Evolutionary conservation across 306 rosid genomes (phyloP), one percentile per base, ranked within the genome.

Genomic region (Rubus idaeus): DNA sequence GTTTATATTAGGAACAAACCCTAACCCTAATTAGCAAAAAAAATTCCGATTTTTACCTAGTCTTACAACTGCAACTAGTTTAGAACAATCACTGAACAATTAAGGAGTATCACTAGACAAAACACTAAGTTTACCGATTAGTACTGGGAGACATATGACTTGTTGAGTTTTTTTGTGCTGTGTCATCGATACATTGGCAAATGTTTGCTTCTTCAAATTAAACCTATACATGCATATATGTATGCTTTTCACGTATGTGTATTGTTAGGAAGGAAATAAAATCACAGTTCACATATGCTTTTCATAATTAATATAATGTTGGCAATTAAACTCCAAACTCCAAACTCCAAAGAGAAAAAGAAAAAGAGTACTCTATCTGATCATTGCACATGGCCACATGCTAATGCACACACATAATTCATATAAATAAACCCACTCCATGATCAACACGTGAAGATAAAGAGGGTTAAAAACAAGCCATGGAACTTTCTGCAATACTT

Each of bases 381-480:
- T 10, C 35, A 18, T 52, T 18, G 75, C 62, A 71, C 75, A 39
- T 71, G 64, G 18, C 62, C 62, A 71, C 75, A 39, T 71, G 64
- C 10, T n/a, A 51, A 70, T 70, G 46, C 30, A 53, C 3, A 44
- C 5, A 23, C 21, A 46, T 47, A 26, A 20, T 20, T 13, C 40
- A 23, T 57, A 42, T 21, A 4, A 57, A 8, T 23, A 42, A 72
- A 11, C 41, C 56, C 56, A 42, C 63, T 17, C 51, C 68, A 13
- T 30, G 35, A 30, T 73, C 56, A 21, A 23, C 69, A 74, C 52
- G 35, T 57, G 77, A 58, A 74, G 68, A 58, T 13, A 44, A 42
- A 73, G 17, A 53, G 5, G 18, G 13, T 64, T 39, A 64, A n/a
- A 16, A 63, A 63, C 68, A 64, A 1, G n/a, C n/a, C n/a, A n/a